phyloP scores from a whole-genome alignment of 2,329 filamentous ascomycete genomes.

The Aspergillus sclerotialis region DNA sequence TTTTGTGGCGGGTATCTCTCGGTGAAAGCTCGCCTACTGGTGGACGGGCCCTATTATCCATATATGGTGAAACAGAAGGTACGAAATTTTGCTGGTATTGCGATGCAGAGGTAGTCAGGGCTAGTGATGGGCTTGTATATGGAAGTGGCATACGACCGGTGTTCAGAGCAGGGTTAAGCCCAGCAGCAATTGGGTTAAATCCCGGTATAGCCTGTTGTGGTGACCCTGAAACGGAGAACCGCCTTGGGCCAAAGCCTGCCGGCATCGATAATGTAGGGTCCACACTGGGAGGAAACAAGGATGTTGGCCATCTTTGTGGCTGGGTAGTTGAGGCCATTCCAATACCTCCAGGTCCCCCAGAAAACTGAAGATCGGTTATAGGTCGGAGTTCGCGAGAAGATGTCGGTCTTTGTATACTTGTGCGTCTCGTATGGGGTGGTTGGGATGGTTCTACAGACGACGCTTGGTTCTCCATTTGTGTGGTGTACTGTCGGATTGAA shows the following conservation, averaged over 20 bases:
- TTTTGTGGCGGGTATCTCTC: conserved; percentile 19
- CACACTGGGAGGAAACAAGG: conserved; percentile 21
- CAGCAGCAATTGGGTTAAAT: conserved; percentile 18
- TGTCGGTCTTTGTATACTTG: conserved; percentile 24
- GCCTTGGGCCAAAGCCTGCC: conserved; percentile 18
- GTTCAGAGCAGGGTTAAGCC: conserved; percentile 20
- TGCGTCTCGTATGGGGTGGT: conserved; percentile 14
- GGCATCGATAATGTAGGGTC: conserved; percentile 20
- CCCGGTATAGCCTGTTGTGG: conserved; percentile 12
- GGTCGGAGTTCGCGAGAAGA: conserved; percentile 33
- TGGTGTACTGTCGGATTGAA: conserved; percentile 23
- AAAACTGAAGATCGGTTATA: conserved; percentile 30
- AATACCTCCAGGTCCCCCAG: conserved; percentile 12
- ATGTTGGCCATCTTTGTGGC: conserved; percentile 26
- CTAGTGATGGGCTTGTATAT: conserved; percentile 22
- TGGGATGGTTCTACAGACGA: conserved; percentile 19
- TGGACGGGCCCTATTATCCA: conserved; percentile 20
- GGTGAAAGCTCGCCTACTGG: conserved; percentile 17
- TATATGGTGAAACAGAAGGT: conserved; percentile 20
- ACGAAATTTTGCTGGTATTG: conserved; percentile 24
- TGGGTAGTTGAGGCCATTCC: conserved; percentile 16
- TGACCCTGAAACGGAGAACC: conserved; percentile 28
- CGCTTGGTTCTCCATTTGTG: conserved; percentile 20
- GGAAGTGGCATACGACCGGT: conserved; percentile 11
- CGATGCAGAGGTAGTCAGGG: conserved; percentile 24